phyloP scores from a whole-genome alignment of 148 eudicot species.

The Diospyros lotus region DNA sequence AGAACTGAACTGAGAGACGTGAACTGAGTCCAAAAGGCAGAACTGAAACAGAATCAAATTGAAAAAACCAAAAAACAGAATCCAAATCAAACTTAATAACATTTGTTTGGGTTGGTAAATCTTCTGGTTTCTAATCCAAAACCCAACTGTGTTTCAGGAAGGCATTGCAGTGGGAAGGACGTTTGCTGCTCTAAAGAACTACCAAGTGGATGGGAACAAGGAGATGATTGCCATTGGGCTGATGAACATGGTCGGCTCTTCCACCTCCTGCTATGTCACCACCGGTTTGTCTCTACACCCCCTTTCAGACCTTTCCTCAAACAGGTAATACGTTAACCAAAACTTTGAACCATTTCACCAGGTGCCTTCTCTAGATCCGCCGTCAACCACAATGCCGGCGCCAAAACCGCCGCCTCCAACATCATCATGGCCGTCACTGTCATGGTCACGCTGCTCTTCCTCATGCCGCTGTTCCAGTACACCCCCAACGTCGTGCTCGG shows the following conservation, averaged over 20 bases:
- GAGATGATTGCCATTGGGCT: conserved; percentile 71
- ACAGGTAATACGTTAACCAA: too few species aligned
- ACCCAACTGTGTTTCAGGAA: conserved; percentile 30
- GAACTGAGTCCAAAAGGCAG: too few species aligned
- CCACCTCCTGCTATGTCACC: conserved; percentile 66
- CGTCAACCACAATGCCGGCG: conserved; percentile 66
- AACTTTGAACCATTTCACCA: conserved; percentile 4
- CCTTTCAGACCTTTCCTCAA: too few species aligned
- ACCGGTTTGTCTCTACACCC: conserved; percentile 29
- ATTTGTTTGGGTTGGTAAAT: too few species aligned
- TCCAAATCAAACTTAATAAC: too few species aligned
- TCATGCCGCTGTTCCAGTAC: conserved; percentile 66
- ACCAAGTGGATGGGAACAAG: conserved; percentile 71
- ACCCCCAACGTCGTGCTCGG: conserved; percentile 62
- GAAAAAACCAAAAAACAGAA: too few species aligned
- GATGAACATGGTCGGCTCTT: conserved; percentile 63
- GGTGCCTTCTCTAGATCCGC: conserved; percentile 74
- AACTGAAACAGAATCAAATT: too few species aligned
- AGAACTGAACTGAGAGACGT: too few species aligned
- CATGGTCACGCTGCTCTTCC: conserved; percentile 51
- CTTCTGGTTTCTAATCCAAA: too few species aligned
- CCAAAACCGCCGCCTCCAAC: conserved; percentile 62
- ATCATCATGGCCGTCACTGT: conserved; percentile 61
- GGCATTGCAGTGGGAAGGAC: conserved; percentile 74
- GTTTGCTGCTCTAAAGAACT: conserved; percentile 56